A percentile compares a stretch with the other conserved stretches of the same genome.
These are phyloP conservation scores for Grifola frondosa DNA, from an alignment of 1,284 basidiomycete genomes.

Conservation along the genomic window DNA sequence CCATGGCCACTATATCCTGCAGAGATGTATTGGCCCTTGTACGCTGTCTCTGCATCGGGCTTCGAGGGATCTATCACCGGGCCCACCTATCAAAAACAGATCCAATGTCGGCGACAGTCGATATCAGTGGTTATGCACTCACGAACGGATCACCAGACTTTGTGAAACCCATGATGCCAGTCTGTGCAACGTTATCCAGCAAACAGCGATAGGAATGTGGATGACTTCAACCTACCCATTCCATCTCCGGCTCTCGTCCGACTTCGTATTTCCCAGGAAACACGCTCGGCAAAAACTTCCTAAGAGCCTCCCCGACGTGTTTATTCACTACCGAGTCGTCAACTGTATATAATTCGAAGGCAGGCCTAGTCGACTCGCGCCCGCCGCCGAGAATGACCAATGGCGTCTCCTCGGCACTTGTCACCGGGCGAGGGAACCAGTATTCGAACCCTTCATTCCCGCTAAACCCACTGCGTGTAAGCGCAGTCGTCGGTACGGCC, in stretches of 20 bases:
- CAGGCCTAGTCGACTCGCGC: conserved; percentile 44
- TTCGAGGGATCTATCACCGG: conserved; percentile 44
- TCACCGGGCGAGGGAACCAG: conserved; percentile 74
- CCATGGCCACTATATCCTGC: conserved; percentile 81
- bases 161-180: conserved; percentile 83
- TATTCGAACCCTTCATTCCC: conserved; percentile 63
- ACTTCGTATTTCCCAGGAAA: conserved; percentile 56
- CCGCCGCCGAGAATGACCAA: conserved; percentile 76
- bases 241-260: conserved; percentile 57
- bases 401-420: conserved; percentile 35
- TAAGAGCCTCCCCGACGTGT: conserved; percentile 47
- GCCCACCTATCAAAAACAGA: conserved; percentile 55
- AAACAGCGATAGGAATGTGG: not conserved
- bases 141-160: conserved; percentile 67
- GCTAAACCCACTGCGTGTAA: conserved; percentile 29
- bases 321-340: conserved; percentile 62
- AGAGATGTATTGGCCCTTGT: conserved; percentile 67
- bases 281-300: conserved; percentile 55
- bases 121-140: conserved; percentile 26
- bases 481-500: conserved; percentile 33
- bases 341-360: conserved; percentile 51
- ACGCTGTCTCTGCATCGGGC: conserved; percentile 18
- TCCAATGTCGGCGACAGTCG: too few relatives aligned
- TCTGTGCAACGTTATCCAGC: conserved; percentile 40
- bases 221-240: conserved; percentile 56